These are phyloP conservation scores for Aeschynomene evenia DNA, from an alignment of 306 rosid genomes.

Conservation along the genomic window DNA sequence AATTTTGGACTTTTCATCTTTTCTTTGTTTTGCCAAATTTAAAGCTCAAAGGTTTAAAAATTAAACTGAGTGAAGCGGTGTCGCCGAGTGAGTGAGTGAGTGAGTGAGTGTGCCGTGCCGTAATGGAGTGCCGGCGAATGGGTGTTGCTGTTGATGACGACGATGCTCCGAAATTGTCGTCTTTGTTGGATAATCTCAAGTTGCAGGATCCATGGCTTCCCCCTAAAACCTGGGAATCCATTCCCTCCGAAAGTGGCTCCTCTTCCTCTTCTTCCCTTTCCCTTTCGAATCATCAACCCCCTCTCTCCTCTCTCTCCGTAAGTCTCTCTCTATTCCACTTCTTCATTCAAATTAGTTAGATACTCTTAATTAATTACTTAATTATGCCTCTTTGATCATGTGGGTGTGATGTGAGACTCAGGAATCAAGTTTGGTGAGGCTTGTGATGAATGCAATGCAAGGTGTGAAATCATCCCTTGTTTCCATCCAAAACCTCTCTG, in stretches of 20 bases:
- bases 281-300: slow-evolving; percentile 32
- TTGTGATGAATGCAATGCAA: slow-evolving; percentile 73
- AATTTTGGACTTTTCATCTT: too few relatives aligned
- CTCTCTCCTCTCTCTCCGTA: slow-evolving; percentile 76
- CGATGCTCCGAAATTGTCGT: slow-evolving; percentile 52
- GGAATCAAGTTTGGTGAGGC: slow-evolving; percentile 83
- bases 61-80: too few relatives aligned
- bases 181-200: slow-evolving; percentile 62
- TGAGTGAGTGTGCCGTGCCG: too few relatives aligned
- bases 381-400: not conserved
- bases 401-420: slow-evolving; percentile 7
- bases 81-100: too few relatives aligned
- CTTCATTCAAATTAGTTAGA: not conserved
- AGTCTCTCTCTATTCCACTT: slow-evolving; percentile 27
- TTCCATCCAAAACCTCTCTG: slow-evolving; percentile 54
- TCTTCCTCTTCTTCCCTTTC: not conserved
- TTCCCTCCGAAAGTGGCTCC: slow-evolving; percentile 59
- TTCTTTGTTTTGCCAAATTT: too few relatives aligned
- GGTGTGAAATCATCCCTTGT: slow-evolving; percentile 71
- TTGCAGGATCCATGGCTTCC: slow-evolving; percentile 77
- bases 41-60: too few relatives aligned
- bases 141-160: slow-evolving; percentile 49
- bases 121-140: too few relatives aligned
- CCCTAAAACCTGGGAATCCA: slow-evolving; percentile 79
- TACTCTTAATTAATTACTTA: too few relatives aligned